These are phyloP conservation scores for Solanum microdontum DNA, from an alignment of 257 asterid genomes.

Conservation along the genomic window DNA sequence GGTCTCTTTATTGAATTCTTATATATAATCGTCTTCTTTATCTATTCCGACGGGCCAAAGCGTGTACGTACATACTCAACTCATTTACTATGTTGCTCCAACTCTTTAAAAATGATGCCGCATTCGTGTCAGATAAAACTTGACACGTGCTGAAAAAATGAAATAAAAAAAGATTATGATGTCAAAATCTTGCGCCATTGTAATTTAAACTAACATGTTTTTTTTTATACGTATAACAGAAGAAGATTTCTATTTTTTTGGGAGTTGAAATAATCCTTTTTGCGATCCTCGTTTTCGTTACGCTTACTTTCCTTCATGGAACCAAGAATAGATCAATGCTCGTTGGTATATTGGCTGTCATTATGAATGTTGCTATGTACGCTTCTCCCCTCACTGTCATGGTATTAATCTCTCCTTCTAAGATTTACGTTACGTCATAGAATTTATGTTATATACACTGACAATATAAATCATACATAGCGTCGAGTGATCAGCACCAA, in stretches of 20 bases:
- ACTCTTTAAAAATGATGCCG: too few relatives aligned
- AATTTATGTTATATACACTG: background rate
- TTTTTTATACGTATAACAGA: constrained; percentile 17
- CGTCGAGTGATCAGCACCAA: constrained; percentile 50
- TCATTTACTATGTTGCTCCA: background rate
- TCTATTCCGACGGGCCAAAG: constrained; percentile 38
- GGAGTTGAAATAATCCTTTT: constrained; percentile 14
- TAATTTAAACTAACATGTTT: background rate
- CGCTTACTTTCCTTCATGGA: constrained; percentile 30
- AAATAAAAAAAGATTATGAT: too few relatives aligned
- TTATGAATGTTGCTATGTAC: constrained; percentile 47
- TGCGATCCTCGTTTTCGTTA: constrained; percentile 6
- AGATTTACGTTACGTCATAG: background rate
- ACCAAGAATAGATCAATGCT: constrained; percentile 25
- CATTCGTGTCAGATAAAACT: too few relatives aligned
- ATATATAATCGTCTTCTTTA: constrained; percentile 30
- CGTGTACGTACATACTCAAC: constrained; percentile 20
- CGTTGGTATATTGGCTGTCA: constrained; percentile 35
- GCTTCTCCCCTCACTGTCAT: constrained; percentile 52
- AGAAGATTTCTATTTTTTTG: constrained; percentile 22
- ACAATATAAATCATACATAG: constrained; percentile 10
- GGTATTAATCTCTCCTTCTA: constrained; percentile 11
- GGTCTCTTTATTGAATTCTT: constrained; percentile 32
- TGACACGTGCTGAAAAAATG: too few relatives aligned
- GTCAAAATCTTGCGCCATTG: too few relatives aligned